Percentiles rank a stretch among this genome's conserved stretches.
phyloP scores from a whole-genome alignment of 208 protist genomes.

The Acanthamoeba culbertsoni region DNA sequence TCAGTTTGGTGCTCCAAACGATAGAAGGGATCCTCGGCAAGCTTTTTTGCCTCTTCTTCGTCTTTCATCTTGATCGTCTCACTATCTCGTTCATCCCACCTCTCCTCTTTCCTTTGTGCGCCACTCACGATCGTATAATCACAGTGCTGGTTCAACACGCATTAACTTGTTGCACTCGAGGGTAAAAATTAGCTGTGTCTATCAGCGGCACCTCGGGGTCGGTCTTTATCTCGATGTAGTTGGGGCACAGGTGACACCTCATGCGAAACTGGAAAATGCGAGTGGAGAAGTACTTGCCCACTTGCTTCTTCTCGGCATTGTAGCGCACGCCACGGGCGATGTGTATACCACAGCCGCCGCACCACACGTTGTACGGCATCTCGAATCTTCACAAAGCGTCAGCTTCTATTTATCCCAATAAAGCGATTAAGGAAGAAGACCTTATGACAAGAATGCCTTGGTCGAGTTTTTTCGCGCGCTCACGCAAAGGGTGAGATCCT shows the following conservation, averaged over 20 bases:
- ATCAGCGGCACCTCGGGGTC: conserved; percentile 74
- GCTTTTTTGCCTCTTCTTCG: background rate
- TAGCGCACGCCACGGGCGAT: conserved; percentile 81
- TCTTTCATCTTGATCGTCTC: background rate
- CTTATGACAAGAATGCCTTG: conserved; percentile 82
- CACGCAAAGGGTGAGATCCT: conserved; percentile 79
- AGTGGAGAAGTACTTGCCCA: conserved; percentile 81
- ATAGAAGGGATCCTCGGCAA: background rate
- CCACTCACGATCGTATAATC: background rate
- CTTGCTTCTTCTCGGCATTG: conserved; percentile 84
- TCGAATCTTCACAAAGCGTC: too few relatives aligned
- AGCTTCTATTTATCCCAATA: too few relatives aligned
- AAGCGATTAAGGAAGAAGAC: too few relatives aligned
- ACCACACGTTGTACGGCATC: conserved; percentile 84
- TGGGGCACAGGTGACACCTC: conserved; percentile 79
- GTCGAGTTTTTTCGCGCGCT: conserved; percentile 78
- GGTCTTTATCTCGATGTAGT: conserved; percentile 79
- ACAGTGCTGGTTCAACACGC: background rate
- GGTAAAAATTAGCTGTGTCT: too few relatives aligned
- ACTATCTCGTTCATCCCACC: background rate
- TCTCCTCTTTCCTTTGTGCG: background rate
- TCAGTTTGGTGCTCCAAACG: background rate
- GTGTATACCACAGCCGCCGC: conserved; percentile 74
- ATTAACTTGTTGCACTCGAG: too few relatives aligned
- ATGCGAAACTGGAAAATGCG: conserved; percentile 79